phyloP scores from a whole-genome alignment of 2,329 filamentous ascomycete genomes.

The Penicillium sclerotigenum region DNA sequence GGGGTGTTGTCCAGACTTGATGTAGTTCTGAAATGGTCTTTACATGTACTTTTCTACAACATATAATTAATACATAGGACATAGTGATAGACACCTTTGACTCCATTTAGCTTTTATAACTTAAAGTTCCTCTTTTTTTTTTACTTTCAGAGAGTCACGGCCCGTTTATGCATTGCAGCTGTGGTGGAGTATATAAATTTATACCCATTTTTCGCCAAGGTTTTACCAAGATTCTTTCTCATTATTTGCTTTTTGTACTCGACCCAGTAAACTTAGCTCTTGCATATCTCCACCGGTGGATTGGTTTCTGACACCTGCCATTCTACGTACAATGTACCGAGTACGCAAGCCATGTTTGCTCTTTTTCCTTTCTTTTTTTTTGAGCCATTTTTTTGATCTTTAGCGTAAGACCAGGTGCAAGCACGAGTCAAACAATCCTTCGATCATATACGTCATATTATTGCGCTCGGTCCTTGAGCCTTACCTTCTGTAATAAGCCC shows the following conservation, averaged over 20 bases:
- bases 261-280: background rate
- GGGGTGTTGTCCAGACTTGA: no score
- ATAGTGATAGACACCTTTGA: background rate
- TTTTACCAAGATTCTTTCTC: no score
- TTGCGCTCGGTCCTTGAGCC: background rate
- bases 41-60: no score
- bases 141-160: background rate
- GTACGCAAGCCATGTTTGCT: background rate
- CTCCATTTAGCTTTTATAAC: background rate
- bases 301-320: background rate
- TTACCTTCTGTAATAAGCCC: background rate
- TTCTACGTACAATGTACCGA: background rate
- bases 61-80: no score
- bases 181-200: background rate
- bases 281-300: background rate
- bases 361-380: background rate
- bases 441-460: background rate
- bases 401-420: background rate
- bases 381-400: background rate
- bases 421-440: background rate
- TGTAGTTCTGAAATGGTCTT: no score
- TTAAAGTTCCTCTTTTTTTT: background rate
- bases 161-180: conserved; percentile 3
- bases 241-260: background rate
- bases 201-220: background rate